These are phyloP conservation scores for Collariella sp. DNA, from an alignment of 495 filamentous ascomycete species.

Conservation along the genomic window DNA sequence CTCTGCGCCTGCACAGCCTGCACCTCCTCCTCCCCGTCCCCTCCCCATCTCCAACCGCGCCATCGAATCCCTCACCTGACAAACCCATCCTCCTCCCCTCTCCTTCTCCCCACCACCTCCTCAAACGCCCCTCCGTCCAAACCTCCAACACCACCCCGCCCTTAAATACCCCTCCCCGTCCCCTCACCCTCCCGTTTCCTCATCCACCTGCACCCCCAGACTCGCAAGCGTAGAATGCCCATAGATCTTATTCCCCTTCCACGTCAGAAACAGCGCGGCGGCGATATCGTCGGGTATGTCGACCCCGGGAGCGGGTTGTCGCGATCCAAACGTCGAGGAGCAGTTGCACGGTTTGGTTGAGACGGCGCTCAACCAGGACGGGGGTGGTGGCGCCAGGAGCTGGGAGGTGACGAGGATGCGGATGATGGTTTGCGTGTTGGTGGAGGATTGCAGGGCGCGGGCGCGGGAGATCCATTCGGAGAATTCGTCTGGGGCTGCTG, in stretches of 20 bases:
- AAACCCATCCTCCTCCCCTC: slow-evolving; percentile 28
- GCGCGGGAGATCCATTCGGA: slow-evolving; percentile 30
- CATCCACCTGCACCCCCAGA: slow-evolving; percentile 47
- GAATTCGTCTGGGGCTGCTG: slow-evolving; percentile 55
- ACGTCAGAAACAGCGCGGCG: slow-evolving; percentile 63
- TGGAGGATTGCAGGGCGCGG: not conserved
- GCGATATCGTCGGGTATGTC: not conserved
- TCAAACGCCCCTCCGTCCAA: slow-evolving; percentile 56
- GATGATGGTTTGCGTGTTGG: slow-evolving; percentile 6
- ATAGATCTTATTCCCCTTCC: slow-evolving; percentile 65
- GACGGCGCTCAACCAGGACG: slow-evolving; percentile 5
- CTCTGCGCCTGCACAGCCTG: slow-evolving; percentile 16
- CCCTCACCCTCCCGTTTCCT: slow-evolving; percentile 25
- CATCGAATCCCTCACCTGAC: not conserved
- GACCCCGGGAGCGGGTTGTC: not conserved
- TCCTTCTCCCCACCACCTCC: slow-evolving; percentile 35
- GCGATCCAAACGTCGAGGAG: slow-evolving; percentile 16
- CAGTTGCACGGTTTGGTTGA: slow-evolving; percentile 16
- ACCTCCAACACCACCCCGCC: slow-evolving; percentile 59
- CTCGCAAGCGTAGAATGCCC: slow-evolving; percentile 64
- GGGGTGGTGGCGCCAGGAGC: slow-evolving; percentile 7
- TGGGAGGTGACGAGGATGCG: slow-evolving; percentile 12
- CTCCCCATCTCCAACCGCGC: not conserved
- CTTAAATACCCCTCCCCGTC: slow-evolving; percentile 31
- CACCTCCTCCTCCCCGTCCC: not conserved